Percentiles rank a stretch among this genome's conserved stretches.
Conservation (phyloP, 768 basidiomycete genomes). For the Polyporus arcularius region DNA sequence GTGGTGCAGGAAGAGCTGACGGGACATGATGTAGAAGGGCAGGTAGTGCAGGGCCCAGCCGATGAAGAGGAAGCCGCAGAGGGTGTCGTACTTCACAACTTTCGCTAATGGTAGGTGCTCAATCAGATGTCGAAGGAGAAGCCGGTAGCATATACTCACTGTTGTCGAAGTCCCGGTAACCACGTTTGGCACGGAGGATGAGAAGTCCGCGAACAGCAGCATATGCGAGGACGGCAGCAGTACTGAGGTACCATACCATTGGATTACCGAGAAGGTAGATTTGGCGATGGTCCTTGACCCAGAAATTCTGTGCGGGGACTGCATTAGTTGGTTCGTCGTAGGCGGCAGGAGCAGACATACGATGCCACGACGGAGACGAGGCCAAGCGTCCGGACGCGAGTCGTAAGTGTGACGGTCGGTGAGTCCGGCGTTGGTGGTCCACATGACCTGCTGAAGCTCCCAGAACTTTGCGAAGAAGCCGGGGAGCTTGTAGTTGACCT, state of each 20-base stretch:
- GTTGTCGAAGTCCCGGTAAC: constrained; percentile 88
- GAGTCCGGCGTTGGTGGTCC: constrained; percentile 93
- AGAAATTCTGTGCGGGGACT: constrained; percentile 75
- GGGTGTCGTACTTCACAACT: constrained; percentile 87
- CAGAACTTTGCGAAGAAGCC: constrained; percentile 89
- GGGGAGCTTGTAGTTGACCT: constrained; percentile 90
- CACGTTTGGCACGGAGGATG: constrained; percentile 86
- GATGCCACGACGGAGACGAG: constrained; percentile 87
- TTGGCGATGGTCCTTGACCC: constrained; percentile 96
- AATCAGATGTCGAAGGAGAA: neutral
- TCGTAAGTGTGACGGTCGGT: constrained; percentile 95
- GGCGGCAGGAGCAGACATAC: constrained; percentile 48
- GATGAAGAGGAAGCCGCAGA: constrained; percentile 89
- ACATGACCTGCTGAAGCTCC: constrained; percentile 94
- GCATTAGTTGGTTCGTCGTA: constrained; percentile 2
- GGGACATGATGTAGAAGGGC: constrained; percentile 96
- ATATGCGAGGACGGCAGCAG: constrained; percentile 70
- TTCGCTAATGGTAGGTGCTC: constrained; percentile 52
- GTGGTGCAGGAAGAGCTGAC: constrained; percentile 97
- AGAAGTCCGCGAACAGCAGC: constrained; percentile 71
- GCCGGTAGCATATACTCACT: constrained; percentile 52
- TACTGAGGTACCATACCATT: constrained; percentile 88
- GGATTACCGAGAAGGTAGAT: constrained; percentile 97
- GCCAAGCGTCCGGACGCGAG: constrained; percentile 92
- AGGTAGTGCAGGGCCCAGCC: constrained; percentile 94